Base-by-base conservation (phyloP, 768 basidiomycete species). In the Lactarius akahatsu region DNA sequence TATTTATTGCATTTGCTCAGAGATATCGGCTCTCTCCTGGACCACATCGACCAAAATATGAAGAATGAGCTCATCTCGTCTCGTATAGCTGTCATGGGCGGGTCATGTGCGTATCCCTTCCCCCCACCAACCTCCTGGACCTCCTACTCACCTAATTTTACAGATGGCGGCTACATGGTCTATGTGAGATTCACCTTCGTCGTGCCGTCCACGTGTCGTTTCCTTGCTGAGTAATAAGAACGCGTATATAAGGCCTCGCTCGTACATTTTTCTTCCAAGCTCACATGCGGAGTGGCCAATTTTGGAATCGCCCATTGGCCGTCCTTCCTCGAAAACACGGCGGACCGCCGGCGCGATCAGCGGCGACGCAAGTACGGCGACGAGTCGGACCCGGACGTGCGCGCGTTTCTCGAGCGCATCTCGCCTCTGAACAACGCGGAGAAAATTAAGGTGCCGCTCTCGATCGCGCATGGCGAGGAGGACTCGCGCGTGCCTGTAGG, bases 311-410 rank as follows among this genome's bases (percentile, higher is more conserved):
- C 71, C 28, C 77, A 80, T 64, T 80, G 77, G 74, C 72, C 76
- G 13, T 78, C 77, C 1, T 80, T 80, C 68, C 77, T 80, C n/a
- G 72, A 79, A 67, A 78, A 80, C 55, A 81, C 79, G 3, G 79
- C 79, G 20, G 66, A 76, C 0, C 70, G 73, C 30, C 75, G 79
- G 23, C 78, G 74, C 32, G 77, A 75, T 20, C 70, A 72, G 61
- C 71, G 79, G 41, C 75, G 80, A 38, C 74, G 71, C 41, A 78
- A 80, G 63, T 80, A 80, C 64, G 80, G 80, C 5, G 80, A 81
- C 64, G 80, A 80, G 60, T 72, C 77, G 9, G 70, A 77, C 43
- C 76, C 79, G 4, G 73, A 61, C 54, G 75, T 80, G 45, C 74
- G 77, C 54, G 76, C 70, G 36, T 80, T 80, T 54, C 70, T 80